A percentile compares a stretch with the other conserved stretches of the same genome.
These are phyloP conservation scores for Eutypa lata DNA, from an alignment of 2,329 filamentous ascomycete genomes.

Conservation along the genomic window DNA sequence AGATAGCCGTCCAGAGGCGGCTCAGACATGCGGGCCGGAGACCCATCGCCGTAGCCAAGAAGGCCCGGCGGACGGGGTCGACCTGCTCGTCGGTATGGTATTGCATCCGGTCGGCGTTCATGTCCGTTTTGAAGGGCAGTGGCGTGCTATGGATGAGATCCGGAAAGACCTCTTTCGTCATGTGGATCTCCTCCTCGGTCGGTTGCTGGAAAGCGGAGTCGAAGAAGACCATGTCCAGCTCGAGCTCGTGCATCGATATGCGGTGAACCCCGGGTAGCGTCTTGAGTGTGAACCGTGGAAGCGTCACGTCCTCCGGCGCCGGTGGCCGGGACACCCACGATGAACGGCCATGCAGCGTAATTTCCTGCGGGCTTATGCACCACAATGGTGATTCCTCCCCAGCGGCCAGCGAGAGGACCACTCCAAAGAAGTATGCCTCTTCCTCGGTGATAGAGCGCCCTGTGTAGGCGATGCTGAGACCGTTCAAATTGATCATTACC, in stretches of 20 bases:
- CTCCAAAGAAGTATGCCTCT: background rate
- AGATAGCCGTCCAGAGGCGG: background rate
- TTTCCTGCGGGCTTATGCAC: background rate
- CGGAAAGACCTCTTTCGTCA: background rate
- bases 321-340: background rate
- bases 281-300: background rate
- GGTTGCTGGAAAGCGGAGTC: background rate
- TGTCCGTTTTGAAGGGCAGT: background rate
- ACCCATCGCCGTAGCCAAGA: background rate
- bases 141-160: background rate
- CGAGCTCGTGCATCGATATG: background rate
- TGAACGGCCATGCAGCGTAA: background rate
- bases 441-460: background rate
- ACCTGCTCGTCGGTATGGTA: background rate
- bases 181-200: background rate
- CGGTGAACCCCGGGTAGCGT: background rate
- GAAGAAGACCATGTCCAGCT: background rate
- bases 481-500: conserved; percentile 3
- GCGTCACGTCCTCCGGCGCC: background rate
- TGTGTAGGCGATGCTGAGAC: conserved; percentile 1
- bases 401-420: conserved; percentile 2
- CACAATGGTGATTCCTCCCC: conserved; percentile 1
- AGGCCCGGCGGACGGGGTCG: background rate
- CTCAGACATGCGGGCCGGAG: background rate
- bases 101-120: background rate